Evolutionary conservation across 73 alveolate genomes (phyloP), one percentile per base, ranked within the genome.

Genomic region (Paramecium biaurelia): DNA sequence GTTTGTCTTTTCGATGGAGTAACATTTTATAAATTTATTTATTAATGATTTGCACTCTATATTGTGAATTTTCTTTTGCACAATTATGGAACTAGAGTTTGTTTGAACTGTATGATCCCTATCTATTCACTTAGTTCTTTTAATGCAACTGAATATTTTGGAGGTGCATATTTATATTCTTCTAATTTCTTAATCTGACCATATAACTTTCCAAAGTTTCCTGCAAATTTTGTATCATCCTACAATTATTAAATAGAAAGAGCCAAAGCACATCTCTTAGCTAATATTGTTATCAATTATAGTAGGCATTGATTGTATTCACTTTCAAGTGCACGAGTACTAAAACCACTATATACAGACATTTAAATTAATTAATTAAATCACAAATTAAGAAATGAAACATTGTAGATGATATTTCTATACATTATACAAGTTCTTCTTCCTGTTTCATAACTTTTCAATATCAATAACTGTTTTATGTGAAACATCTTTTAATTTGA

Each of bases 311-410:
- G 15, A 7, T 63, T 63, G 84, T 63, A 63, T 63, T 63, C 84
- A 63, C 45, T 63, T 63, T 63, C 84, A 11, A 63, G 45, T 4
- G 84, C 84, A 12, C 84, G 38, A 28, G 84, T 63, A 63, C 84
- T 28, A 63, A 63, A 63, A 63, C 84, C 84, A 63, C 84, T 63
- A 63, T 63, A 63, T 63, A 63, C 84, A 63, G 84, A 63, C 84
- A 63, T 63, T n/a, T 63, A 24, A 43, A 76, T 76, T 43, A 76
- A 24, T 76, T 63, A 67, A 67, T 67, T 32, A 30, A 35, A 74
- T 74, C 87, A 74, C 32, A 74, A 74, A 74, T 74, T 74, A 21
- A 74, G 35, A 28, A 74, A 74, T 34, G 87, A 35, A 35, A 68
- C 87, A 74, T 74, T 18, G 41, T 35, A 15, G 41, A 74, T 35